Evolutionary conservation across 345 rosid genomes (phyloP).

Genomic region (Carallia pectinifolia): DNA sequence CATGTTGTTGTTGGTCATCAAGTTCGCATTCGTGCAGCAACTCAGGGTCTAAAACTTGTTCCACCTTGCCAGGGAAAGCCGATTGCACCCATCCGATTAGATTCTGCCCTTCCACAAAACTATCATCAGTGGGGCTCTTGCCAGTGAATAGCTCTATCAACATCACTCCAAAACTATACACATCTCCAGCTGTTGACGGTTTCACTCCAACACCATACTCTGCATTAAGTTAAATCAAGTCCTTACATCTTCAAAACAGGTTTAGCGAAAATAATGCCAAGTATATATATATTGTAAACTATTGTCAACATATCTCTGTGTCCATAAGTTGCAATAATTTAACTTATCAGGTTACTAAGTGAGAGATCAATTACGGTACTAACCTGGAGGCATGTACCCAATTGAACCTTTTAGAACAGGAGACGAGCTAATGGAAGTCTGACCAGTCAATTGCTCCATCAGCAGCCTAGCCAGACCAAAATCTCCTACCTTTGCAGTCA

Average conservation of each 20-base stretch:
- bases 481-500: slow-evolving; percentile 60
- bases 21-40: slow-evolving; percentile 9
- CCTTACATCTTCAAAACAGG: background rate
- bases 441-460: slow-evolving; percentile 15
- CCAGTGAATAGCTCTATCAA: slow-evolving; percentile 44
- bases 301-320: background rate
- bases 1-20: background rate
- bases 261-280: background rate
- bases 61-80: slow-evolving; percentile 18
- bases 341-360: no score
- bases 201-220: slow-evolving; percentile 49
- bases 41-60: slow-evolving; percentile 34
- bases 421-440: slow-evolving; percentile 37
- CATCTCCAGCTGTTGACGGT: slow-evolving; percentile 53
- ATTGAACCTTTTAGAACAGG: slow-evolving; percentile 45
- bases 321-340: no score
- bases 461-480: slow-evolving; percentile 48
- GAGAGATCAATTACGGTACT: background rate
- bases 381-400: slow-evolving; percentile 61
- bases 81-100: slow-evolving; percentile 37
- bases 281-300: background rate
- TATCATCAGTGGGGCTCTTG: slow-evolving; percentile 40
- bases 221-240: slow-evolving; percentile 17
- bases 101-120: slow-evolving; percentile 35
- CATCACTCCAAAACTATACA: slow-evolving; percentile 43